Conservation (phyloP, 768 basidiomycete genomes). For the Mycena rebaudengoi region DNA sequence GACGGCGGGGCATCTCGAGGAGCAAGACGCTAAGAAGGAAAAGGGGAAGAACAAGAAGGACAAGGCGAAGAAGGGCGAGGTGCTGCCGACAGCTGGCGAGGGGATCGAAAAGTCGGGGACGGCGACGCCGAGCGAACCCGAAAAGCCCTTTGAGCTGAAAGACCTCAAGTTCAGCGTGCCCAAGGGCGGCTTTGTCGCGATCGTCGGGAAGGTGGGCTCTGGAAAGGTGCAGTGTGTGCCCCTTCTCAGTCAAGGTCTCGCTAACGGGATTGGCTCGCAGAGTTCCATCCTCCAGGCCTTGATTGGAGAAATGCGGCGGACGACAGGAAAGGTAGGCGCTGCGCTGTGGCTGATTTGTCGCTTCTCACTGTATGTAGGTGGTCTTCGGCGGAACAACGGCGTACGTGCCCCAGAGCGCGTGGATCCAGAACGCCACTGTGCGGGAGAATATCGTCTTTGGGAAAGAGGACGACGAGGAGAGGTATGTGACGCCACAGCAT, state of each 20-base stretch:
- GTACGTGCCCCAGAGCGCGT: conserved; percentile 68
- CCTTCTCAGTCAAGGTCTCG: background rate
- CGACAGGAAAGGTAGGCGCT: conserved; percentile 57
- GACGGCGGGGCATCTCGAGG: conserved; percentile 34
- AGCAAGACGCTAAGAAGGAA: no score
- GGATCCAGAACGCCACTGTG: conserved; percentile 75
- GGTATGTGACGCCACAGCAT: conserved; percentile 37
- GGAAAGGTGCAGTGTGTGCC: conserved; percentile 63
- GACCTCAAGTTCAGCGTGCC: conserved; percentile 55
- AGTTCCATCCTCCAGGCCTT: conserved; percentile 64
- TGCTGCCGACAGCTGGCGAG: conserved; percentile 32
- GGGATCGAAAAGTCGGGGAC: conserved; percentile 20
- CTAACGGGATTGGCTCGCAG: conserved; percentile 38
- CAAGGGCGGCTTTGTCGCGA: conserved; percentile 69
- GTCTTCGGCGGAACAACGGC: conserved; percentile 62
- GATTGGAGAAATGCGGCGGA: conserved; percentile 74
- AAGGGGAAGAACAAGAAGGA: conserved; percentile 26
- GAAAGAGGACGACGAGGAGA: conserved; percentile 64
- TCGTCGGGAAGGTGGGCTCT: conserved; percentile 80
- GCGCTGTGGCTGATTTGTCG: background rate
- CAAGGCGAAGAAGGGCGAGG: conserved; percentile 30
- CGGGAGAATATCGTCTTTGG: conserved; percentile 83
- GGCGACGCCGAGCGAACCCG: conserved; percentile 36
- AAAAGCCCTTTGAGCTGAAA: conserved; percentile 60
- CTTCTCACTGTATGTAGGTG: conserved; percentile 40